Evolutionary conservation across 345 rosid genomes (phyloP), one percentile per base, ranked within the genome.

Genomic region (Gossypium mustelinum): DNA sequence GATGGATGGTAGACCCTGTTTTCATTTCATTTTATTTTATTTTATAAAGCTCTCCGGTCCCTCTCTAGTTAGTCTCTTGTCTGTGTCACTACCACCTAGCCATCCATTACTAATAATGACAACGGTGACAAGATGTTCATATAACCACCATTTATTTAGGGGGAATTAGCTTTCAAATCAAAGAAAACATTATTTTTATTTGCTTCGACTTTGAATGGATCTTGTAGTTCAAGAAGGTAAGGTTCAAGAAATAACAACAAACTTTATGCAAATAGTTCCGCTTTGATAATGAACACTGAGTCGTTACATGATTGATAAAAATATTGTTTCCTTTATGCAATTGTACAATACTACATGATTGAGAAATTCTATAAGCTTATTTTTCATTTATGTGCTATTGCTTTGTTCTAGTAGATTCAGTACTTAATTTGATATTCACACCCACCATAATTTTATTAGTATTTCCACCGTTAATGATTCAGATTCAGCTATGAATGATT

Each of bases 1-100:
- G 55, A 51, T 51, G 55, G 16, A 6, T 51, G 58, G 74, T 73
- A 77, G 78, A 50, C 78, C 78, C 61, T 34, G 56, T 22, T 48
- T 24, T 47, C 20, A 1, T 59, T 24, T 12, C 1, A 0, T 59
- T 24, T 12, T 17, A 16, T 0, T 51, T 44, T 72, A 52, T 27
- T 22, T 76, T 29, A 56, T 22, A 9, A 27, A 56, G 55, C 73
- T 45, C 56, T 20, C 64, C 67, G 54, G 34, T 27, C 59, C 75
- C 72, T 48, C 20, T 45, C 56, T 52, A n/a, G 11, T 58, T 34
- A 50, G 71, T 73, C 67, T 62, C 47, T 11, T 64, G 68, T 39
- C 48, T 41, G 48, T 63, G 8, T 3, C 68, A 47, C 51, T 47
- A 0, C 51, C 51, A 34, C 39, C 70, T 45, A 65, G 17, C 11